Percentiles rank a stretch among this genome's conserved stretches.
Conservation (phyloP, 2,329 filamentous ascomycete genomes). For the Zymoseptoria passerinii region DNA sequence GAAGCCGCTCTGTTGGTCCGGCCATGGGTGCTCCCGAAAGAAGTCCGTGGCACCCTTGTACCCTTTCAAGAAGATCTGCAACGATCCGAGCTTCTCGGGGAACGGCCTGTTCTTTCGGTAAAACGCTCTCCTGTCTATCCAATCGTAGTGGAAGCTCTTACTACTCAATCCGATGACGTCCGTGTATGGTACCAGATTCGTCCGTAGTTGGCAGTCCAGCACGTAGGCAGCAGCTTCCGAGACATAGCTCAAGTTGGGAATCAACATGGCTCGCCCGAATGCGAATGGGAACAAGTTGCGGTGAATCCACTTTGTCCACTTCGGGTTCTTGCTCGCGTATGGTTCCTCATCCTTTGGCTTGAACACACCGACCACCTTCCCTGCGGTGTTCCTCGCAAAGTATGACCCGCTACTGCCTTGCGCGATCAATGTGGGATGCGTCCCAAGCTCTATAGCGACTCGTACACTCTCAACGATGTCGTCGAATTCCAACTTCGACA, state of each 20-base stretch:
- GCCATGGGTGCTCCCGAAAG: slow-evolving; percentile 91
- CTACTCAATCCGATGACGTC: slow-evolving; percentile 91
- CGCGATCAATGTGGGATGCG: slow-evolving; percentile 91
- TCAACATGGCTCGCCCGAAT: slow-evolving; percentile 89
- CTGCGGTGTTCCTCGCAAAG: slow-evolving; percentile 84
- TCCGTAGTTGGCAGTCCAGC: slow-evolving; percentile 80
- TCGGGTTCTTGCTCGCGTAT: slow-evolving; percentile 92
- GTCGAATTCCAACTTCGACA: slow-evolving; percentile 77
- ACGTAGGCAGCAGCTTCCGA: slow-evolving; percentile 96
- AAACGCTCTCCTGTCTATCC: slow-evolving; percentile 85
- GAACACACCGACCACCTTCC: slow-evolving; percentile 94
- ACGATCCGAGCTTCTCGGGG: slow-evolving; percentile 86
- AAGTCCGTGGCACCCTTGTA: slow-evolving; percentile 97
- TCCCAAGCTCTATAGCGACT: slow-evolving; percentile 76
- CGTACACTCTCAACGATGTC: slow-evolving; percentile 83
- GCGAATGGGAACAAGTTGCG: slow-evolving; percentile 95
- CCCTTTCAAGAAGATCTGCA: slow-evolving; percentile 93
- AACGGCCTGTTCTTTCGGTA: slow-evolving; percentile 80
- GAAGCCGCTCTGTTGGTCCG: slow-evolving; percentile 74
- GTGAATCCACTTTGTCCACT: slow-evolving; percentile 99
- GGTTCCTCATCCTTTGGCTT: slow-evolving; percentile 99
- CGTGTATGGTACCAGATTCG: slow-evolving; percentile 90
- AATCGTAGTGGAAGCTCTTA: slow-evolving; percentile 96
- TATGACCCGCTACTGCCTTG: slow-evolving; percentile 98
- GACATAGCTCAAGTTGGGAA: slow-evolving; percentile 95